Conservation (phyloP, 352 stramenopile genomes). For the Globisporangium sylvaticum region DNA sequence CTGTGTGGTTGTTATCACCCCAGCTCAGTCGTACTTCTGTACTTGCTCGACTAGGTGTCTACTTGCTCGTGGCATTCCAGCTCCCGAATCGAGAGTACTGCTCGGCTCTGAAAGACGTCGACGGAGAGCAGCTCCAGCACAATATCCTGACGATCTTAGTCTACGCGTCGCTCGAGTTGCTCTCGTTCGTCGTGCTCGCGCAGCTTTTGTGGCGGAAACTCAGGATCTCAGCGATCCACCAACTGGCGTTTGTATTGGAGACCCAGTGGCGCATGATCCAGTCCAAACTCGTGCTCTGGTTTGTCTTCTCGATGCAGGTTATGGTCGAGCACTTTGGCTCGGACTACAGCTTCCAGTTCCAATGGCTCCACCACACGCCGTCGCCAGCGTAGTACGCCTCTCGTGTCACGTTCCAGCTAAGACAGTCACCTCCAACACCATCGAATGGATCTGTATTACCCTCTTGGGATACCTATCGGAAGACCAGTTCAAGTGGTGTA, state of each 20-base stretch:
- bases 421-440: no score
- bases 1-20: no score
- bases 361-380: not conserved
- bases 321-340: constrained; percentile 26
- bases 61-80: constrained; percentile 17
- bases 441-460: no score
- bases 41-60: not conserved
- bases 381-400: not conserved
- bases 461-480: no score
- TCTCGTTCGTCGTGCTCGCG: constrained; percentile 29
- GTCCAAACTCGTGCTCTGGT: constrained; percentile 31
- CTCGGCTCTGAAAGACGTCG: constrained; percentile 21
- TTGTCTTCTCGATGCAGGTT: constrained; percentile 32
- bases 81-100: constrained; percentile 31
- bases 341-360: constrained; percentile 10
- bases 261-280: constrained; percentile 30
- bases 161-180: constrained; percentile 34
- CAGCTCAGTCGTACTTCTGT: no score
- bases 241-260: constrained; percentile 38
- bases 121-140: constrained; percentile 9
- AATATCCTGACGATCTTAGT: constrained; percentile 29
- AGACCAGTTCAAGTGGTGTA: no score
- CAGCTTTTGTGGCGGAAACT: constrained; percentile 22
- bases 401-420: no score
- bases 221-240: constrained; percentile 19